phyloP scores from a whole-genome alignment of 225 moss, liverwort and hornwort genomes.

The Bryum argenteum region DNA sequence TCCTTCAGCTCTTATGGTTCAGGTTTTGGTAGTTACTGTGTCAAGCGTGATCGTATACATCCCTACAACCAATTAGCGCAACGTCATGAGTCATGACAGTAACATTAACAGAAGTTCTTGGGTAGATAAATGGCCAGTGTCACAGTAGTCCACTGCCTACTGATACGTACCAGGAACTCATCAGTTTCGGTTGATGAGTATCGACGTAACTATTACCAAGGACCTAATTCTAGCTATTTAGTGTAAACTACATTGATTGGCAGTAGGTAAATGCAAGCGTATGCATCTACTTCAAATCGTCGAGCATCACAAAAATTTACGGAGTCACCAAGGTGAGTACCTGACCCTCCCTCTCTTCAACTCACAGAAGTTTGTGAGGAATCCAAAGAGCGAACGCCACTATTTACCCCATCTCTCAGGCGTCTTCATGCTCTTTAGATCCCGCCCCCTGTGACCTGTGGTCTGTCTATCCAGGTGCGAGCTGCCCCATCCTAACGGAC shows the following conservation, averaged over 20 bases:
- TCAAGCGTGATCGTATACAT: too few relatives aligned
- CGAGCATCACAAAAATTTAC: slow-evolving; percentile 23
- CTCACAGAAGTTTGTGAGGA: neutral
- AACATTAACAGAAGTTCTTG: too few relatives aligned
- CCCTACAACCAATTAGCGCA: too few relatives aligned
- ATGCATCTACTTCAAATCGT: slow-evolving; percentile 20
- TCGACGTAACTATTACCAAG: neutral
- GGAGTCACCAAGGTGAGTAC: neutral
- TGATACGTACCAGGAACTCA: slow-evolving; percentile 5
- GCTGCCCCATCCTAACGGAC: slow-evolving; percentile 82
- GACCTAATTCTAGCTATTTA: slow-evolving; percentile 18
- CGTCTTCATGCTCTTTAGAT: slow-evolving; percentile 20
- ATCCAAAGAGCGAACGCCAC: slow-evolving; percentile 7
- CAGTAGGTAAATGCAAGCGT: slow-evolving; percentile 21
- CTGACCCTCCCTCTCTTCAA: neutral
- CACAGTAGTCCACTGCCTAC: slow-evolving; percentile 1
- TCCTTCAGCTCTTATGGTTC: too few relatives aligned
- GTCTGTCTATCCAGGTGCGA: slow-evolving; percentile 55
- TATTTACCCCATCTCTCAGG: slow-evolving; percentile 27
- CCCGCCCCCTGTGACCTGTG: neutral
- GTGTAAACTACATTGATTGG: slow-evolving; percentile 21
- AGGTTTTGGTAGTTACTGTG: too few relatives aligned
- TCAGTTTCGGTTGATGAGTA: slow-evolving; percentile 6
- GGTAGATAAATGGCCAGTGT: neutral
- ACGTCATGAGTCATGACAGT: too few relatives aligned